Evolutionary conservation across 345 rosid genomes (phyloP), one percentile per base, ranked within the genome.

Genomic region (Carallia pectinifolia): DNA sequence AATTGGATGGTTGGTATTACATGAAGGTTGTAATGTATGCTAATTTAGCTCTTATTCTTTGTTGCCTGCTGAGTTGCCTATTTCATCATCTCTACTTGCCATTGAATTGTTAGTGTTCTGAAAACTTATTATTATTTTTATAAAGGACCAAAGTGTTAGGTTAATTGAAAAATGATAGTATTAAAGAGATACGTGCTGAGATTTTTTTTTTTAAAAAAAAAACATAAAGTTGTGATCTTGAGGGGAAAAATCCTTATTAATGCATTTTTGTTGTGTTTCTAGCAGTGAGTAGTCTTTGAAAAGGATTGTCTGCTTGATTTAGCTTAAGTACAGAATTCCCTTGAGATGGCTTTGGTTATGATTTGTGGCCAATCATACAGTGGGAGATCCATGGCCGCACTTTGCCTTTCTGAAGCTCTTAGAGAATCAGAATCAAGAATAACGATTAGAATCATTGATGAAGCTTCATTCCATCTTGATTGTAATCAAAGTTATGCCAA

Each of bases 351-450:
- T 12, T 80, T 95, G 82, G 91, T 90, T 79, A 96, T 95, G 70
- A 85, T 89, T 47, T 92, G 94, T 73, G 97, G 99, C 74, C 97
- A 96, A 76, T 97, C 96, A 19, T 87, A 98, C 76, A 90, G 99
- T 58, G 98, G 97, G 53, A 96, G 92, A 75, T 96, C 98, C 0
- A 77, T 65, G 3, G 96, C 93, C 37, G 91, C 91, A 6, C 58
- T 69, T 39, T 83, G 86, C 76, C 82, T 96, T 30, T 83, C 83
- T 4, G 91, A 88, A 80, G 76, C 90, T 40, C 82, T 96, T 48
- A 86, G 76, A 78, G 93, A 88, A 62, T 85, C 88, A 0, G 97
- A 92, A 33, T 80, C 86, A 0, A 92, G 82, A 40, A 87, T 85
- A 16, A 72, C 69, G 1, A 83, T 88, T 17, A 87, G 91, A 78